Evolutionary conservation across 768 basidiomycete species (phyloP).

Genomic region (Leucosporidium creatinivorum): DNA sequence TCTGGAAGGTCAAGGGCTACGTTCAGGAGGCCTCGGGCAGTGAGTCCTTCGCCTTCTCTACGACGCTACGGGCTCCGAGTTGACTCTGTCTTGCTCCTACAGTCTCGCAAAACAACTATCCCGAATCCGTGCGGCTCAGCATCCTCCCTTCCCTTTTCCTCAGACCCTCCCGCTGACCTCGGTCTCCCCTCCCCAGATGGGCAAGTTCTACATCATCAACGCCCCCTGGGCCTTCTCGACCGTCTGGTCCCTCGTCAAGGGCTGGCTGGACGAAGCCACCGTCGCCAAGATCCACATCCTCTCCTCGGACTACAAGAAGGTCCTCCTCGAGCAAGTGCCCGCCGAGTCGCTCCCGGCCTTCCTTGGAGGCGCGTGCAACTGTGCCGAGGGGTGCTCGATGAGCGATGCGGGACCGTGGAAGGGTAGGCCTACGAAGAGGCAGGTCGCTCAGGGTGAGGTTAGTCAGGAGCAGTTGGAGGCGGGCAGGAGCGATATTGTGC

Average conservation of each 20-base stretch:
- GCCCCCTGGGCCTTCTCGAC: slow-evolving; percentile 85
- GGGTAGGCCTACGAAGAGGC: slow-evolving; percentile 10
- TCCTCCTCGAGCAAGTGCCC: slow-evolving; percentile 72
- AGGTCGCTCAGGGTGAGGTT: too few relatives aligned
- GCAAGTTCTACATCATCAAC: slow-evolving; percentile 98
- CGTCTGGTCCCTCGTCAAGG: slow-evolving; percentile 82
- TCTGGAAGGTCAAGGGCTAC: slow-evolving; percentile 89
- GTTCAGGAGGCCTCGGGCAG: slow-evolving; percentile 48
- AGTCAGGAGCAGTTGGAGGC: too few relatives aligned
- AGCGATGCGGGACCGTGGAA: slow-evolving; percentile 93
- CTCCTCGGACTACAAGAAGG: slow-evolving; percentile 64
- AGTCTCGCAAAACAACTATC: slow-evolving; percentile 86
- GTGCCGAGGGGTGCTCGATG: slow-evolving; percentile 71
- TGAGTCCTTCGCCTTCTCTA: too few relatives aligned
- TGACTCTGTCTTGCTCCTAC: not conserved
- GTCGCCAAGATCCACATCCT: slow-evolving; percentile 90
- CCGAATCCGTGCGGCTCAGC: slow-evolving; percentile 51
- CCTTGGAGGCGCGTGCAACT: slow-evolving; percentile 74
- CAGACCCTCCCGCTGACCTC: not conserved
- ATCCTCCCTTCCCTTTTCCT: too few relatives aligned
- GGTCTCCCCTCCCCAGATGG: slow-evolving; percentile 52
- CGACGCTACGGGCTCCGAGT: too few relatives aligned
- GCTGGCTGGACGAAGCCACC: slow-evolving; percentile 91
- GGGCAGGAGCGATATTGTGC: too few relatives aligned
- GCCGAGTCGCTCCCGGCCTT: slow-evolving; percentile 74